phyloP scores from a whole-genome alignment of 108 stramenopile species.

The Mayamaea pseudoterrestris region DNA sequence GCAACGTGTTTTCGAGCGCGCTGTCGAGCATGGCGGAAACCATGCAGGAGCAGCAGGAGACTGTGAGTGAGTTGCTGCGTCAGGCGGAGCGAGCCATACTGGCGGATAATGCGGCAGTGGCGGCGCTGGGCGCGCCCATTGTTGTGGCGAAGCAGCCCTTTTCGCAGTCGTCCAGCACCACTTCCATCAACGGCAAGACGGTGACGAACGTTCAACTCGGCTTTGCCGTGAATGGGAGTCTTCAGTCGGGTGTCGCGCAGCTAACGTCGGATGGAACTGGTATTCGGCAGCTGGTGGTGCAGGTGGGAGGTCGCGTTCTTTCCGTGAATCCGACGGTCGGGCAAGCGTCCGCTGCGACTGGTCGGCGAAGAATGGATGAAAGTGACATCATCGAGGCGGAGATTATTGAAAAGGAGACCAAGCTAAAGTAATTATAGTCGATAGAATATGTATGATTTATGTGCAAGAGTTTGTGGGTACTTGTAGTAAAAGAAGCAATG shows the following conservation, averaged over 20 bases:
- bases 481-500: too few relatives aligned
- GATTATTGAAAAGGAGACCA: not conserved
- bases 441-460: too few relatives aligned
- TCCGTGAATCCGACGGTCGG: too few relatives aligned
- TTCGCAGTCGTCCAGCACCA: conserved; percentile 44
- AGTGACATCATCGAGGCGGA: conserved; percentile 3
- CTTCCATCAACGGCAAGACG: conserved; percentile 45
- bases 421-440: too few relatives aligned
- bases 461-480: conserved; percentile 28
- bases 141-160: conserved; percentile 52
- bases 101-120: conserved; percentile 20
- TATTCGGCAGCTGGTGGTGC: too few relatives aligned
- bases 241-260: conserved; percentile 34
- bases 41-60: conserved; percentile 44
- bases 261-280: too few relatives aligned
- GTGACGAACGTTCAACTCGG: conserved; percentile 29
- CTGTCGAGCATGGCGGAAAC: conserved; percentile 37
- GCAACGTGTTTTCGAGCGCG: conserved; percentile 34
- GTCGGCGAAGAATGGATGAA: not conserved
- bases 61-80: conserved; percentile 41
- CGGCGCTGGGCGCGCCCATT: conserved; percentile 36
- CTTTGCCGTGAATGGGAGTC: conserved; percentile 39
- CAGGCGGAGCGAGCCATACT: conserved; percentile 37
- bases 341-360: too few relatives aligned
- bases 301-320: too few relatives aligned